Evolutionary conservation across 441 rosid genomes (phyloP).

Genomic region (Viola pubescens): DNA sequence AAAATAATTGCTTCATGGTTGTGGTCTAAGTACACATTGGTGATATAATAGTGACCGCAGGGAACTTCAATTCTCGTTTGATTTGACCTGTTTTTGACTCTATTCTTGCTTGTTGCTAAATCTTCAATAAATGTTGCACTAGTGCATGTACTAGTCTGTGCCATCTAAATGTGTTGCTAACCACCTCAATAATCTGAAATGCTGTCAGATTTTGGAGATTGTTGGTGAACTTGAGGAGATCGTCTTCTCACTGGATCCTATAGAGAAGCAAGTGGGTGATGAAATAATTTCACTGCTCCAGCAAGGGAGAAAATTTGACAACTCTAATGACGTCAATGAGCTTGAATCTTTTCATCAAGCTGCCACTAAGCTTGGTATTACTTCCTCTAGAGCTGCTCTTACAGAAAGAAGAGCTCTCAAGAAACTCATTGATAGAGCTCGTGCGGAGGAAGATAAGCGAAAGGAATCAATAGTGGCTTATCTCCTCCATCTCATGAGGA

Average conservation of each 20-base stretch:
- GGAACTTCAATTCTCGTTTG: too few species aligned
- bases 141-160: neutral
- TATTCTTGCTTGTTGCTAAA: neutral
- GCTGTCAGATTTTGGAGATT: slow-evolving; percentile 73
- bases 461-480: slow-evolving; percentile 94
- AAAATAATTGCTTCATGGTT: neutral
- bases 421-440: slow-evolving; percentile 91
- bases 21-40: neutral
- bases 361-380: slow-evolving; percentile 70
- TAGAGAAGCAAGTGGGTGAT: slow-evolving; percentile 93
- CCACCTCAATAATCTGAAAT: slow-evolving; percentile 12
- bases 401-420: slow-evolving; percentile 88
- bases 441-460: slow-evolving; percentile 89
- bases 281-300: slow-evolving; percentile 77
- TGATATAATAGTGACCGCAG: too few species aligned
- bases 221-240: slow-evolving; percentile 62
- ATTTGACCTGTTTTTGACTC: too few species aligned
- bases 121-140: neutral
- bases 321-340: slow-evolving; percentile 53
- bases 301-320: slow-evolving; percentile 76
- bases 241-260: slow-evolving; percentile 55
- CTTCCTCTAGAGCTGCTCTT: slow-evolving; percentile 86
- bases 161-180: slow-evolving; percentile 13
- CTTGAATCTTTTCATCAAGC: slow-evolving; percentile 87
- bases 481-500: slow-evolving; percentile 90